These are phyloP conservation scores for Ascochyta pisi DNA, from an alignment of 2,329 filamentous ascomycete species.

Conservation along the genomic window DNA sequence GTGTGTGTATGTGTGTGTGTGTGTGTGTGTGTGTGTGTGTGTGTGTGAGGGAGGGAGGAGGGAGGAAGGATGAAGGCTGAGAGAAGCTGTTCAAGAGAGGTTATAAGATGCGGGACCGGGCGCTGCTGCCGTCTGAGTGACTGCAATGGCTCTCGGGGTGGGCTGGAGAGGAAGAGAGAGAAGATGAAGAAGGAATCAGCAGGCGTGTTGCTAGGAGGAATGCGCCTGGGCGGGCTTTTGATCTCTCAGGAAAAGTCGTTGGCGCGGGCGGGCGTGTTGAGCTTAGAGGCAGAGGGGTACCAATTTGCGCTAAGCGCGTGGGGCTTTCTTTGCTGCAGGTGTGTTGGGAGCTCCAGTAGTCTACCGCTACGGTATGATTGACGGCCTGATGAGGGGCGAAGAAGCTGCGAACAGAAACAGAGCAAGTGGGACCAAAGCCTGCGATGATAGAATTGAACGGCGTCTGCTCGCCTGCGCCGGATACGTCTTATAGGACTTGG, in stretches of 20 bases:
- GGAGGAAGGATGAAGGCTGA: background rate
- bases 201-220: constrained; percentile 19
- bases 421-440: constrained; percentile 3
- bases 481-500: constrained; percentile 2
- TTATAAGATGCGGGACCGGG: constrained; percentile 22
- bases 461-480: constrained; percentile 6
- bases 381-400: background rate
- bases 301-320: constrained; percentile 31
- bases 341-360: constrained; percentile 18
- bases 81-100: constrained; percentile 17
- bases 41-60: too few relatives aligned
- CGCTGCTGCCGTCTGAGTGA: constrained; percentile 17
- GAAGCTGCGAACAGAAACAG: background rate
- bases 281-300: constrained; percentile 36
- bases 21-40: too few relatives aligned
- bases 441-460: constrained; percentile 12
- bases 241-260: constrained; percentile 29
- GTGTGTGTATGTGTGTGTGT: background rate
- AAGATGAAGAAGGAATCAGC: constrained; percentile 7
- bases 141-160: constrained; percentile 21
- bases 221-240: constrained; percentile 32
- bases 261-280: constrained; percentile 28
- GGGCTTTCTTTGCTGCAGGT: constrained; percentile 20
- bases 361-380: constrained; percentile 4
- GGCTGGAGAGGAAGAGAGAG: constrained; percentile 3